Base-by-base conservation (phyloP, 2,329 filamentous ascomycete species). In the Pseudogymnoascus sp. region DNA sequence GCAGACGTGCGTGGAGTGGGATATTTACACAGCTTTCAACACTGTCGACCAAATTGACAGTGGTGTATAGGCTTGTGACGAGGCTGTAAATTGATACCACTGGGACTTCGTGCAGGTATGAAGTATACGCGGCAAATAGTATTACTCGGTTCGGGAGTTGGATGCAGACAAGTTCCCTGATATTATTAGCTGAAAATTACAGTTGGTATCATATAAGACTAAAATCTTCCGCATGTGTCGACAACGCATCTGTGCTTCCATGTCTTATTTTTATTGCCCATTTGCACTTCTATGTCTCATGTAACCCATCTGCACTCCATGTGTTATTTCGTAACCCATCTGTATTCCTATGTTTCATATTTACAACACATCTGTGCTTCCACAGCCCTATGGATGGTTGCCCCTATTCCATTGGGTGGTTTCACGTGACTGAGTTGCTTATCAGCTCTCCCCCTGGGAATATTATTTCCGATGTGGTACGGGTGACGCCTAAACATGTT, bases 1-100 rank as follows among this genome's bases (percentile, higher is more conserved):
- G 34, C 76, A 85, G 70, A 83, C 81, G n/a, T 84, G 81, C 66
- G 69, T 75, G 34, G 76, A 82, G 63, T 85, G 84, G 84, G 74
- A 72, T 7, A 67, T 69, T 5, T 86, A 78, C 76, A 82, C 81
- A 3, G 68, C 73, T 14, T 72, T 72, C 1, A 77, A 81, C 66
- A 73, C 80, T 5, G 77, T 79, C 1, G 75, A 77, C 11, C 80
- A 83, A 70, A 82, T 84, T 65, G 82, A 85, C 68, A 83, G 81
- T 64, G 83, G 83, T 34, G 43, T 68, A 23, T 68, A 63, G 62
- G 11, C 21, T 36, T 36, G 37, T 43, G 9, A 34, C n/a, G 5
- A 28, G 49, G 28, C 11, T 21, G 28, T 53, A 18, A 3, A 18
- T 18, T 53, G 46, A 53, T 53, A 23, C 14, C 28, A 34, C 49